Base-by-base conservation (phyloP, 202 grass and related monocot genomes). In the Sporobolus alterniflorus region DNA sequence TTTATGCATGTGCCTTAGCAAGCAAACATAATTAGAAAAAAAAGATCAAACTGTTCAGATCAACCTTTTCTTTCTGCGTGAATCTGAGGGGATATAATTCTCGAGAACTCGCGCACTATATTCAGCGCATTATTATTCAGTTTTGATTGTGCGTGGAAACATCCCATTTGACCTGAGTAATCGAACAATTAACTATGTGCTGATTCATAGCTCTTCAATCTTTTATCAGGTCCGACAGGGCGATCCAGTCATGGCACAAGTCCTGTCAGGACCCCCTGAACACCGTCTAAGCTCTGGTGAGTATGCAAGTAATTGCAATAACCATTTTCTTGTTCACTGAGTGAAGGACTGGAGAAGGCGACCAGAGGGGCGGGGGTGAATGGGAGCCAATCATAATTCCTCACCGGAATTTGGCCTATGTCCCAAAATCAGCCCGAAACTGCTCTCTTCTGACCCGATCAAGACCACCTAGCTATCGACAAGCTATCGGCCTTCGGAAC, bases 221-320 rank as follows among this genome's bases (percentile, higher is more conserved):
- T 87, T 75, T 73, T 30, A 76, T 73, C 88, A 90, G 89, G 89
- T 90, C 69, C 77, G 79, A 75, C 84, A 77, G 65, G 79, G 86
- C 51, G 46, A 47, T 25, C 25, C 62, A 74, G 67, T 76, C 84
- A 98, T 94, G 92, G 71, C 88, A 51, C 88, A 98, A 89, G 88
- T 93, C 88, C 85, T 94, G 82, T 89, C 90, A 72, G 86, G 86
- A 87, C 92, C 83, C 72, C 73, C 69, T n/a, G 92, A 98, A 20
- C 83, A 82, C 75, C 81, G 65, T 73, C 81, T 88, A 83, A 94
- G 87, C 73, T 66, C 83, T 17, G 88, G 92, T 94, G 50, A 69
- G 74, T 69, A 80, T 34, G 9, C 30, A 84, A 49, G 55, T 80
- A 47, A 46, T 26, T 46, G 3, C 7, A 43, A 21, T 65, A 40